A percentile compares a stretch with the other conserved stretches of the same genome.
phyloP scores from a whole-genome alignment of 371 early-diverging fungal species.

The Entomophthora muscae region DNA sequence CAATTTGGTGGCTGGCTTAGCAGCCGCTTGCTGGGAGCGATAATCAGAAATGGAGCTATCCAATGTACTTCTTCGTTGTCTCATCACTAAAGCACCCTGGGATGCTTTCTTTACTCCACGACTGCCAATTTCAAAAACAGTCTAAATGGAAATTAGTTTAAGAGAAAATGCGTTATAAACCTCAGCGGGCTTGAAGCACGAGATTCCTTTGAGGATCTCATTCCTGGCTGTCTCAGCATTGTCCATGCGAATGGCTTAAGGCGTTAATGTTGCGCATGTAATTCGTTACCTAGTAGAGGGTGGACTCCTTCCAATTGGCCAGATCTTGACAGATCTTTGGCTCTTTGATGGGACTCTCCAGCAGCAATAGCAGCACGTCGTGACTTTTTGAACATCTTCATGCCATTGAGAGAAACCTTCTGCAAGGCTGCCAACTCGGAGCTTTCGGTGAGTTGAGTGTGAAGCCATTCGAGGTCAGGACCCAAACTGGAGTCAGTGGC shows the following conservation, averaged over 20 bases:
- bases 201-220: conserved; percentile 47
- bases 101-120: conserved; percentile 57
- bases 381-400: conserved; percentile 67
- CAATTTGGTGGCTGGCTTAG: conserved; percentile 8
- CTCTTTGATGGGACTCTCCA: conserved; percentile 65
- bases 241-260: not conserved
- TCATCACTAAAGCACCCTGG: conserved; percentile 57
- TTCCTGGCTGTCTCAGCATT: conserved; percentile 33
- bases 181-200: conserved; percentile 65
- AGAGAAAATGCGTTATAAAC: conserved; percentile 10
- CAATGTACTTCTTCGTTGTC: conserved; percentile 44
- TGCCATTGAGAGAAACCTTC: conserved; percentile 59
- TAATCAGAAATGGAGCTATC: conserved; percentile 28
- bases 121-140: conserved; percentile 80
- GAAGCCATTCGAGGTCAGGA: conserved; percentile 53
- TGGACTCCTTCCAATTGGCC: conserved; percentile 47
- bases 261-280: not conserved
- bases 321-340: conserved; percentile 56
- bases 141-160: conserved; percentile 17
- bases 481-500: conserved; percentile 39
- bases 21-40: conserved; percentile 10
- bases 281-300: conserved; percentile 36
- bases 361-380: conserved; percentile 66
- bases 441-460: conserved; percentile 31
- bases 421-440: conserved; percentile 40